phyloP scores from a whole-genome alignment of 345 rosid genomes.

The Adansonia digitata region DNA sequence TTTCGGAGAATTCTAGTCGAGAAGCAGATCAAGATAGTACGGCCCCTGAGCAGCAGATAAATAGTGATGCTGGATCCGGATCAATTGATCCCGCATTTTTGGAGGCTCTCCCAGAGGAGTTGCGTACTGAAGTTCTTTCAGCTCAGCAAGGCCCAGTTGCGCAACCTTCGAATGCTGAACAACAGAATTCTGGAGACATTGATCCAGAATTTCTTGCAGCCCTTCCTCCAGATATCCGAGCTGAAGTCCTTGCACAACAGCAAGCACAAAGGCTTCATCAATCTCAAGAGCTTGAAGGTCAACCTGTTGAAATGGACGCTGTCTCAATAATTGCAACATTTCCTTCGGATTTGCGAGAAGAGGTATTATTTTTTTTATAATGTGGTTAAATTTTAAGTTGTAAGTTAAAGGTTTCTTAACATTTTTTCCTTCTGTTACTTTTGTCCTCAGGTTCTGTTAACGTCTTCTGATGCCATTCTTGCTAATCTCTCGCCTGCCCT shows the following conservation, averaged over 20 bases:
- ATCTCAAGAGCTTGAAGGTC: constrained; percentile 97
- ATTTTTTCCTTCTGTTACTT: neutral
- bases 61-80: constrained; percentile 58
- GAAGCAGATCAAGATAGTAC: constrained; percentile 81
- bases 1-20: constrained; percentile 77
- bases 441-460: constrained; percentile 69
- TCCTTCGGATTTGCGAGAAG: constrained; percentile 94
- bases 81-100: constrained; percentile 95
- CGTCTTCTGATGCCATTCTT: constrained; percentile 94
- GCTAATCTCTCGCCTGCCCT: constrained; percentile 98
- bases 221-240: constrained; percentile 94
- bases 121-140: constrained; percentile 94
- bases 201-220: constrained; percentile 99
- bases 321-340: constrained; percentile 98
- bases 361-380: constrained; percentile 39
- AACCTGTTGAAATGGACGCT: constrained; percentile 99
- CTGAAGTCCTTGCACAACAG: constrained; percentile 92
- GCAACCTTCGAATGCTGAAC: constrained; percentile 66
- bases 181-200: constrained; percentile 72
- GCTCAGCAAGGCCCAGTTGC: constrained; percentile 84
- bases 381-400: constrained; percentile 1
- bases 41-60: constrained; percentile 57
- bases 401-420: constrained; percentile 6
- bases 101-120: constrained; percentile 96
- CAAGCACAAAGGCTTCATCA: constrained; percentile 89